Percentiles rank a stretch among this genome's conserved stretches.
Evolutionary conservation across 192 early-diverging fungal species (phyloP).

Genomic region (Linnemannia zychae): DNA sequence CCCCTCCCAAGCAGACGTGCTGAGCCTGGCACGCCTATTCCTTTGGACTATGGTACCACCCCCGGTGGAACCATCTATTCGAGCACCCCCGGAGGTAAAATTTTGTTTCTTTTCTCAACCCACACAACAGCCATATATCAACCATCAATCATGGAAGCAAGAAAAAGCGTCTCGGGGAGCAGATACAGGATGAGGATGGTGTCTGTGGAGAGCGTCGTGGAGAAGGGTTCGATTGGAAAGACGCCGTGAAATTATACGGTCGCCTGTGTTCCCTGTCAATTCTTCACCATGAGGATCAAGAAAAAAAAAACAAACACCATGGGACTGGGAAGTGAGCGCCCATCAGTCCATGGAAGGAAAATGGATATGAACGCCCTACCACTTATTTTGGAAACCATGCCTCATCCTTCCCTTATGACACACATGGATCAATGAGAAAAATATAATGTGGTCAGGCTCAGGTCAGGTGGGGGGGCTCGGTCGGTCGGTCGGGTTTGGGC

Average conservation of each 20-base stretch:
- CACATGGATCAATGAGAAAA: background rate
- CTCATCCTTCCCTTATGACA: background rate
- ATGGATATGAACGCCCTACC: background rate
- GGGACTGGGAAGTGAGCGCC: background rate
- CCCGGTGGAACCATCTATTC: conserved; percentile 73
- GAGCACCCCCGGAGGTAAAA: conserved; percentile 70
- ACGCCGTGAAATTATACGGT: too few species aligned
- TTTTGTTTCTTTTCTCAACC: background rate
- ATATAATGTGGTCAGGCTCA: background rate
- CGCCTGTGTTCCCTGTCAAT: too few species aligned
- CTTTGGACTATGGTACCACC: conserved; percentile 71
- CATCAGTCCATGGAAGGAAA: background rate
- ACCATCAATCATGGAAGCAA: background rate
- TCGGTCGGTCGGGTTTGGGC: background rate
- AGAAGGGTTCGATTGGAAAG: too few species aligned
- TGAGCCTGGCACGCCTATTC: conserved; percentile 62
- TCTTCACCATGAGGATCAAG: background rate
- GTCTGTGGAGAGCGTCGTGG: too few species aligned
- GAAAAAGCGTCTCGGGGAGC: background rate
- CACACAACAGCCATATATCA: background rate
- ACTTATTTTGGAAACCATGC: background rate
- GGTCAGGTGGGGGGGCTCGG: conserved; percentile 29
- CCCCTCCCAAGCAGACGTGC: conserved; percentile 68
- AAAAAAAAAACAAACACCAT: background rate
- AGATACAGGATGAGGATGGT: background rate